Conservation (phyloP, 2,329 filamentous ascomycete species). For the Calycina herbarum region DNA sequence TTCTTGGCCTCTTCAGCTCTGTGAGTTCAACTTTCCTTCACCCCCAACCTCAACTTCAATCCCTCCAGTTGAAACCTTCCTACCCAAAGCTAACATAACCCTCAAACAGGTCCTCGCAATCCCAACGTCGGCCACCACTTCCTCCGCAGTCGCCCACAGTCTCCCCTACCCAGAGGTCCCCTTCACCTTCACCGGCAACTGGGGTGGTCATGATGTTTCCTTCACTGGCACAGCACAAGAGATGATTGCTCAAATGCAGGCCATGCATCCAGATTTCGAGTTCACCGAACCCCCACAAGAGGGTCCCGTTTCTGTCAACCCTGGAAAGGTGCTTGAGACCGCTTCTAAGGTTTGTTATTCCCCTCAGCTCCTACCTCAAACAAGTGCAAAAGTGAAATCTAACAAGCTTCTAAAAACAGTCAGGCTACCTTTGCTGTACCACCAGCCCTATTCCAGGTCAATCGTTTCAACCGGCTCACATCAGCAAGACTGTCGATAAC, state of each 20-base stretch:
- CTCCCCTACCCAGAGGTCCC: neutral
- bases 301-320: neutral
- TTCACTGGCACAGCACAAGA: neutral
- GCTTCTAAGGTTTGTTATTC: no score
- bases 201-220: neutral
- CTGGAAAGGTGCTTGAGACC: neutral
- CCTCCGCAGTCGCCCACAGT: neutral
- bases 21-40: no score
- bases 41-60: no score
- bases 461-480: neutral
- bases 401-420: neutral
- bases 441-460: neutral
- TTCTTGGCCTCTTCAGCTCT: no score
- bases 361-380: neutral
- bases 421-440: neutral
- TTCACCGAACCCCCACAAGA: neutral
- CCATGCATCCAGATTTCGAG: constrained; percentile 1
- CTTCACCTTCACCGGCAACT: neutral
- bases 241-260: neutral
- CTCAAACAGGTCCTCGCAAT: neutral
- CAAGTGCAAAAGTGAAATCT: neutral
- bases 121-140: neutral
- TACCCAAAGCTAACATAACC: no score
- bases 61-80: no score
- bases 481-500: neutral